Evolutionary conservation across 371 early-diverging fungal genomes (phyloP), one percentile per base, ranked within the genome.

Genomic region (Mortierella sp.): DNA sequence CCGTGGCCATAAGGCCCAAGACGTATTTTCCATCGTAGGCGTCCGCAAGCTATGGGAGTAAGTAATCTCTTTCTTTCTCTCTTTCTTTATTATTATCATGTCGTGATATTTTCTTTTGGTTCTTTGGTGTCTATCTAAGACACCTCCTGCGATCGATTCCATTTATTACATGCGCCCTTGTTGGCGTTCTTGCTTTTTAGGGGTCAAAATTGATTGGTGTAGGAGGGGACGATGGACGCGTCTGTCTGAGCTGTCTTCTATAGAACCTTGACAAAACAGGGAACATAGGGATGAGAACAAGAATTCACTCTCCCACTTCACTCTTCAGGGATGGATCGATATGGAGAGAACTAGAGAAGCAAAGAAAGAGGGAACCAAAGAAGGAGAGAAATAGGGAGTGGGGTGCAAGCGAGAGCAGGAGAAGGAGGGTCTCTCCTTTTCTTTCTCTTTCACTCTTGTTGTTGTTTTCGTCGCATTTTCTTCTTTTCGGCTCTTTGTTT

Each of bases 1-100:
- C 65, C 88, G 89, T 66, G 91, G 91, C 7, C 91, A 89, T 70
- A 79, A 88, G 24, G 93, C 93, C 3, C 92, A 92, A 53, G 87
- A 92, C n/a, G 88, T 93, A 31, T 92, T 91, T 76, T 87, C 92
- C 40, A 88, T 92, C 26, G 89, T 93, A 66, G 89, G 89, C 45
- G 90, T 89, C 86, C 79, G 93, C 40, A 91, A 90, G 66, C 69
- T 92, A 19, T 92, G 91, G 91, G 92, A 92, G 81, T 81, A 81
- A 77, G 81, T 84, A 29, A 7, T 65, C n/a, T 5, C 8, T 41
- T 31, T 45, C 26, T 0, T 39, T 3, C 43, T 52, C 2, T 55
- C 24, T 16, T 40, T 39, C 2, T 2, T 68, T 22, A 24, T 55
- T 52, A 29, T 69, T 29, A 31, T 41, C n/a, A n/a, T n/a, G n/a